These are phyloP conservation scores for Geosmithia flava DNA, from an alignment of 2,329 filamentous ascomycete genomes.

Conservation along the genomic window DNA sequence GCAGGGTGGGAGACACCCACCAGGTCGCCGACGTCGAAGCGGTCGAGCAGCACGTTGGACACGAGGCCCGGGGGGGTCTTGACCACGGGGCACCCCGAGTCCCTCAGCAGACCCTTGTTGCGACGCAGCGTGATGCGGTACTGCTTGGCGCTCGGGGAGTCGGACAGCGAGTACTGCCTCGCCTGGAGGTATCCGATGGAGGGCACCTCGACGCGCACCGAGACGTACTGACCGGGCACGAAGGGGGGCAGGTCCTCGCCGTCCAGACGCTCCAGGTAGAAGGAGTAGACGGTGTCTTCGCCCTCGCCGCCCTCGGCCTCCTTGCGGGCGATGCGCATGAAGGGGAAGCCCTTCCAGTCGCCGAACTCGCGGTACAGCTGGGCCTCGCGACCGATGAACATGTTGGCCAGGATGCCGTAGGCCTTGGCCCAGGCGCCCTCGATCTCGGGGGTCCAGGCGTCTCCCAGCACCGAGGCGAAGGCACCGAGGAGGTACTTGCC, in stretches of 20 bases:
- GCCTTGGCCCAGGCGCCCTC: constrained; percentile 58
- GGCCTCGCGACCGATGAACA: constrained; percentile 56
- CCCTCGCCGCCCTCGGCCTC: constrained; percentile 54
- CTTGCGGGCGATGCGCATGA: constrained; percentile 54
- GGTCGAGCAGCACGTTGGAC: constrained; percentile 57
- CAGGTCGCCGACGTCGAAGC: constrained; percentile 45
- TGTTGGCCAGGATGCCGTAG: constrained; percentile 60
- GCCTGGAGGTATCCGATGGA: constrained; percentile 47
- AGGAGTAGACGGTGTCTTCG: constrained; percentile 49
- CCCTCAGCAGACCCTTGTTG: constrained; percentile 39
- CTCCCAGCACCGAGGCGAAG: constrained; percentile 54
- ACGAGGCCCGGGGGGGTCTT: constrained; percentile 43
- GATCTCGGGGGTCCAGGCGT: constrained; percentile 47
- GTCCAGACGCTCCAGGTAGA: constrained; percentile 55
- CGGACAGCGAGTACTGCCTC: constrained; percentile 62
- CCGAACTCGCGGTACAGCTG: constrained; percentile 48
- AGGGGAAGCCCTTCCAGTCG: constrained; percentile 55
- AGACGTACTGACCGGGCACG: constrained; percentile 62
- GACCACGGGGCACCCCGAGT: constrained; percentile 12
- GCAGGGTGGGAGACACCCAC: constrained; percentile 55
- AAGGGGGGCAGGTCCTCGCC: constrained; percentile 44
- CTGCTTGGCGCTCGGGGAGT: constrained; percentile 45
- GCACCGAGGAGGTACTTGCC: constrained; percentile 56
- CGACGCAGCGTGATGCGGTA: constrained; percentile 64
- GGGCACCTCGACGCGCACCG: constrained; percentile 45